Evolutionary conservation across 495 filamentous ascomycete species (phyloP).

Genomic region (Rusavskia elegans): DNA sequence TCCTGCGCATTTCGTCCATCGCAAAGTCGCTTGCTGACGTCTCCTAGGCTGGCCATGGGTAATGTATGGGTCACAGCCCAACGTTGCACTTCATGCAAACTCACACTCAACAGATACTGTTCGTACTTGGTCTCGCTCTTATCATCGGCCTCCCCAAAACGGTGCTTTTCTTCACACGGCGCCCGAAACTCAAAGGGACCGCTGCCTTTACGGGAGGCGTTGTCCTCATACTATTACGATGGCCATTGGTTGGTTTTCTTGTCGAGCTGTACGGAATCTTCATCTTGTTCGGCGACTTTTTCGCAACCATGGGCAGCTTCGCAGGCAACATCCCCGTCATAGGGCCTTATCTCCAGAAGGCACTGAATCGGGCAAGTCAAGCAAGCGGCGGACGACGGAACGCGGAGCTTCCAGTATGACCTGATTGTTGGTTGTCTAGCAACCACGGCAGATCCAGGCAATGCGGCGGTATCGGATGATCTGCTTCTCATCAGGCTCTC

Average conservation of each 20-base stretch:
- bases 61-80: conserved; percentile 36
- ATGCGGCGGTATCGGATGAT: background rate
- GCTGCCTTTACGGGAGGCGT: conserved; percentile 80
- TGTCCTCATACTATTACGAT: conserved; percentile 67
- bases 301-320: conserved; percentile 81
- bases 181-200: conserved; percentile 82
- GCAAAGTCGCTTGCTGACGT: background rate
- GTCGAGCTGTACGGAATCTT: conserved; percentile 88
- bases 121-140: conserved; percentile 85
- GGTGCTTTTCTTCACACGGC: conserved; percentile 78
- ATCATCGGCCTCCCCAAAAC: conserved; percentile 93
- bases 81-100: background rate
- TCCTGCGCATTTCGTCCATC: background rate
- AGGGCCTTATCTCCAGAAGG: conserved; percentile 61
- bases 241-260: conserved; percentile 76
- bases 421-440: background rate
- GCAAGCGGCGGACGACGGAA: conserved; percentile 50
- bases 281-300: conserved; percentile 87
- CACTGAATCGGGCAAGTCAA: conserved; percentile 45
- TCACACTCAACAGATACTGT: conserved; percentile 54
- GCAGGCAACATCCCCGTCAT: conserved; percentile 71
- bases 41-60: conserved; percentile 63
- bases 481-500: too few species aligned
- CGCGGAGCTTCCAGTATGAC: conserved; percentile 58
- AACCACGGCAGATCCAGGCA: background rate